Base-by-base conservation (phyloP, 805 yeast species). In the Tetrapisispora namnaoensis region DNA sequence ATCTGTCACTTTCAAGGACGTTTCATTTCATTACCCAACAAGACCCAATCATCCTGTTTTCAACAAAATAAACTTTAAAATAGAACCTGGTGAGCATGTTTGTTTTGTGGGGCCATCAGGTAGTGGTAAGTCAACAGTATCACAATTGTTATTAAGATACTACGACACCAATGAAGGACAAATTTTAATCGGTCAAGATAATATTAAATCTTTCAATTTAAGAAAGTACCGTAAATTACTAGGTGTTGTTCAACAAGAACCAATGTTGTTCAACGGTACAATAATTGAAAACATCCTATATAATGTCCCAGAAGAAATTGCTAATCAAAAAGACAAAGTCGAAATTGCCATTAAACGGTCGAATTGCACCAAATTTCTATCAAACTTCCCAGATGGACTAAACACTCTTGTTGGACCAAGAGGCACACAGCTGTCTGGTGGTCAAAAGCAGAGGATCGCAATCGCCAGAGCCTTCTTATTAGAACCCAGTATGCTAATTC, bases 71-170 rank as follows among this genome's bases (percentile, higher is more conserved):
- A 72, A 78, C 54, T 71, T 91, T 49, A 72, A 68, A 1, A 81
- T 91, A 42, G 63, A 71, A 16, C 80, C 85, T 34, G 97, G 97
- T 14, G 90, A 87, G 56, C 91, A 91, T 58, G 81, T 90, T 16
- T 90, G 97, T 62, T 80, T 91, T 51, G 97, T 90, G 17, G 98
- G 98, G 1, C 96, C 96, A n/a, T 83, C 95, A 34, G 98, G 98
- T 1, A 86, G 95, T 52, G 98, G 98, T 24, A 91, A 91, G 64
- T 86, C 95, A 17, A 90, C 97, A 0, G 78, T 91, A 2, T 76
- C 90, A 7, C 86, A 90, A 46, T 69, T 91, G 46, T 68, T 91
- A 42, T 67, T 90, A 56, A 73, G 98, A 51, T 86, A 86, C 61
- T 91, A 91, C 66, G 96, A 89, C 58, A 90, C 95, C 1, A 61